Evolutionary conservation across 805 yeast species (phyloP).

Genomic region (Pichia paraexigua): DNA sequence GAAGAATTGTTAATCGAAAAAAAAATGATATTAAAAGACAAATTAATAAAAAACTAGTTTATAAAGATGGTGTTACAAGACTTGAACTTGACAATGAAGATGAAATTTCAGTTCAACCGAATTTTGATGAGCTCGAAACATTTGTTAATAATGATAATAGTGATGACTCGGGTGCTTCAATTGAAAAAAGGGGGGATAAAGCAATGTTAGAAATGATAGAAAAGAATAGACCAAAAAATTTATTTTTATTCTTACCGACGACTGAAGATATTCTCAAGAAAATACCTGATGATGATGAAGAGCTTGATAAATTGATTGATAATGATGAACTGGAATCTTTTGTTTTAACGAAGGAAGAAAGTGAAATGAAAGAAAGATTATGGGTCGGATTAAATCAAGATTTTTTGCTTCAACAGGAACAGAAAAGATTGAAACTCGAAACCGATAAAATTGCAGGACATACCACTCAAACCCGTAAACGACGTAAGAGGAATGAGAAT

Average conservation of each 20-base stretch:
- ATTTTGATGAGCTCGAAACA: conserved; percentile 5
- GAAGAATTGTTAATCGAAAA: conserved; percentile 24
- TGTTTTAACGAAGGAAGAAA: conserved; percentile 61
- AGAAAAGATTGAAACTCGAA: conserved; percentile 71
- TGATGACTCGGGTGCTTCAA: not conserved
- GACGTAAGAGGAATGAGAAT: conserved; percentile 27
- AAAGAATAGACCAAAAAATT: conserved; percentile 44
- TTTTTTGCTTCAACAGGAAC: conserved; percentile 75
- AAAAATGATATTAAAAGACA: conserved; percentile 18
- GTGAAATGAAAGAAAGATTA: conserved; percentile 64
- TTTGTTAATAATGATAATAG: not conserved
- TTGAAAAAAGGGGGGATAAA: conserved; percentile 19
- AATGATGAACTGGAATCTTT: conserved; percentile 69
- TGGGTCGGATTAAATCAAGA: conserved; percentile 92
- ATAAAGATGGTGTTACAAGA: conserved; percentile 14
- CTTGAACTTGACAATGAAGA: conserved; percentile 7
- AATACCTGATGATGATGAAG: conserved; percentile 51
- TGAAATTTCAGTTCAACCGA: conserved; percentile 6
- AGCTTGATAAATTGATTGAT: conserved; percentile 57
- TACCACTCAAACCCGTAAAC: conserved; percentile 43
- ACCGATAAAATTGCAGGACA: conserved; percentile 86
- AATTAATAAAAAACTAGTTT: conserved; percentile 1
- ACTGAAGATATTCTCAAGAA: conserved; percentile 44
- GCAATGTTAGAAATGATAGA: conserved; percentile 32
- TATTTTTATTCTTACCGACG: conserved; percentile 46